phyloP scores from a whole-genome alignment of 2,329 filamentous ascomycete genomes.

The Ophiosphaerella korrae region DNA sequence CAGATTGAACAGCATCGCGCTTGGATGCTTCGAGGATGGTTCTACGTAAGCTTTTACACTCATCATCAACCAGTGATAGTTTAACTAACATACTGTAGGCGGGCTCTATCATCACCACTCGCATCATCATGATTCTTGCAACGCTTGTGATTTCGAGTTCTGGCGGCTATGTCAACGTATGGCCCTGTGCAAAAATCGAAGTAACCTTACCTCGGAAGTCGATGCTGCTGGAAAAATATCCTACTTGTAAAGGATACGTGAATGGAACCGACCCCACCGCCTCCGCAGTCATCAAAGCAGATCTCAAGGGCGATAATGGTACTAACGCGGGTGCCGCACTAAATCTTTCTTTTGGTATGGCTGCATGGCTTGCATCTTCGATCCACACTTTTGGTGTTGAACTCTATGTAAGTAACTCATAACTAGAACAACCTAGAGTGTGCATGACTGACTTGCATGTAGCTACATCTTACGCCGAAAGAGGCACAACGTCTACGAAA shows the following conservation, averaged over 20 bases:
- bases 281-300: constrained; percentile 31
- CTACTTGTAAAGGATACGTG: constrained; percentile 52
- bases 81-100: constrained; percentile 39
- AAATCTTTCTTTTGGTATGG: constrained; percentile 57
- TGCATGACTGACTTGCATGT: neutral
- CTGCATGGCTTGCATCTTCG: constrained; percentile 58
- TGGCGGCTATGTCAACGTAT: constrained; percentile 41
- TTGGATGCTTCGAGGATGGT: constrained; percentile 39
- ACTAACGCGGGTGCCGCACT: constrained; percentile 52
- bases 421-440: too few relatives aligned
- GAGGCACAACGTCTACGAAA: constrained; percentile 60
- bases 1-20: constrained; percentile 56
- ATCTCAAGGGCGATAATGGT: constrained; percentile 21
- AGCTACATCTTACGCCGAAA: constrained; percentile 53
- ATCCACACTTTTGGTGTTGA: constrained; percentile 54
- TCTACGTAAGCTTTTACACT: constrained; percentile 20
- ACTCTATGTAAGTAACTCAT: constrained; percentile 51
- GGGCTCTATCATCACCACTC: constrained; percentile 59
- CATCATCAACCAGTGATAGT: neutral
- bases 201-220: constrained; percentile 35
- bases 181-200: constrained; percentile 58
- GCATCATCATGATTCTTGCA: constrained; percentile 55
- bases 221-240: constrained; percentile 43
- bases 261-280: constrained; percentile 35
- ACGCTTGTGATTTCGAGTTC: constrained; percentile 48